Percentiles rank a stretch among this genome's conserved stretches.
Conservation (phyloP, 2,329 filamentous ascomycete species). For the Xylariaceae sp. region DNA sequence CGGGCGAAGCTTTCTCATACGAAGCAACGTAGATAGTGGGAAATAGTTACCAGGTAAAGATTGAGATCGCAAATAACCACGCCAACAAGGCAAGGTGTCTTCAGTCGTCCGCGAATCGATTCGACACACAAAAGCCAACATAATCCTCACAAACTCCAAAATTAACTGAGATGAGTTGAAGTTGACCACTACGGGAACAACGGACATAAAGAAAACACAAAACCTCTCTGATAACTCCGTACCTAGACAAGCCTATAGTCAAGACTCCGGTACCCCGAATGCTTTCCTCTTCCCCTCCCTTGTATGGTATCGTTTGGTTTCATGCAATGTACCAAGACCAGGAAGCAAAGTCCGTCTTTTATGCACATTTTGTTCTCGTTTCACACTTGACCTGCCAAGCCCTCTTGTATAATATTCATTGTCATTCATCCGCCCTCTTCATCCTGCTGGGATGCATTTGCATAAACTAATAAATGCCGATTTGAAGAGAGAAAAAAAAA, state of each 20-base stretch:
- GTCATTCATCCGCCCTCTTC: background rate
- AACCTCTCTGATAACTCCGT: background rate
- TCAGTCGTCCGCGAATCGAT: slow-evolving; percentile 6
- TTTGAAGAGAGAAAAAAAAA: background rate
- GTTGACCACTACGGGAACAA: background rate
- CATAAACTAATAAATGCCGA: background rate
- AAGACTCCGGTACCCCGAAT: slow-evolving; percentile 14
- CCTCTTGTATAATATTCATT: background rate
- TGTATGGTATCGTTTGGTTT: slow-evolving; percentile 7
- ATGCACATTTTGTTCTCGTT: background rate
- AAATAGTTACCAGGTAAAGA: no score
- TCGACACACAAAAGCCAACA: background rate
- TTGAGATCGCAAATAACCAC: no score
- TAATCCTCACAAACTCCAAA: background rate
- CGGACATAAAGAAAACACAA: background rate
- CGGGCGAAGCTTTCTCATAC: no score
- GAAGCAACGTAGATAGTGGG: no score
- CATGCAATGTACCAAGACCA: background rate
- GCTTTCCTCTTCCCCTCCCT: background rate
- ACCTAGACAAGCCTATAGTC: background rate
- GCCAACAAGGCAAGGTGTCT: no score
- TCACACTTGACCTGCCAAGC: background rate
- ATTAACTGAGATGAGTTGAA: background rate
- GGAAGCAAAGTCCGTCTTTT: background rate
- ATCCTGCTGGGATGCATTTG: background rate